These are phyloP conservation scores for Diaporthe velutina DNA, from an alignment of 2,329 filamentous ascomycete species.

Conservation along the genomic window DNA sequence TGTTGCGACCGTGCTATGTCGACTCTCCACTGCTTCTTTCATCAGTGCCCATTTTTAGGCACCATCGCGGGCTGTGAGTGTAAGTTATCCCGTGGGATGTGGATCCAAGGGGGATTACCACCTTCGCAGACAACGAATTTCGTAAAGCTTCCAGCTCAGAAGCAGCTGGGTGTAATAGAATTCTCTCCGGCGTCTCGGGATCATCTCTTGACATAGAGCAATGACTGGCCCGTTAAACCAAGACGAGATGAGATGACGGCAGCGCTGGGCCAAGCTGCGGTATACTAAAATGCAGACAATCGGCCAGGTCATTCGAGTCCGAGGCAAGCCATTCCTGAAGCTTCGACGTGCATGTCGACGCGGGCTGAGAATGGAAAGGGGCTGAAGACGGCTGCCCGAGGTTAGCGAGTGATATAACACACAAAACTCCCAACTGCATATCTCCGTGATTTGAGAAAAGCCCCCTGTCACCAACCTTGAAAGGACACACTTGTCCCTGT, in stretches of 20 bases:
- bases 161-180: neutral
- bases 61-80: no score
- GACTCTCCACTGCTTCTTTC: neutral
- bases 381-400: constrained; percentile 4
- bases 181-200: neutral
- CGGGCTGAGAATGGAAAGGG: constrained; percentile 10
- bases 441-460: constrained; percentile 2
- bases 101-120: neutral
- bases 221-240: neutral
- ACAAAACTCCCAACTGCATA: constrained; percentile 31
- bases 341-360: neutral
- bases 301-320: neutral
- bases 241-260: neutral
- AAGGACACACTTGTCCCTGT: constrained; percentile 29
- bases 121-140: neutral
- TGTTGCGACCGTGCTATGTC: neutral
- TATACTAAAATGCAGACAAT: neutral
- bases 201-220: neutral
- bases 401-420: constrained; percentile 18
- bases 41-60: neutral
- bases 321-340: neutral
- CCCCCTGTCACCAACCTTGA: constrained; percentile 26
- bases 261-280: neutral
- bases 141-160: neutral
- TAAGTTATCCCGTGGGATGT: neutral